These are phyloP conservation scores for Dactylellina sp. DNA, from an alignment of 2,329 filamentous ascomycete species.

Conservation along the genomic window DNA sequence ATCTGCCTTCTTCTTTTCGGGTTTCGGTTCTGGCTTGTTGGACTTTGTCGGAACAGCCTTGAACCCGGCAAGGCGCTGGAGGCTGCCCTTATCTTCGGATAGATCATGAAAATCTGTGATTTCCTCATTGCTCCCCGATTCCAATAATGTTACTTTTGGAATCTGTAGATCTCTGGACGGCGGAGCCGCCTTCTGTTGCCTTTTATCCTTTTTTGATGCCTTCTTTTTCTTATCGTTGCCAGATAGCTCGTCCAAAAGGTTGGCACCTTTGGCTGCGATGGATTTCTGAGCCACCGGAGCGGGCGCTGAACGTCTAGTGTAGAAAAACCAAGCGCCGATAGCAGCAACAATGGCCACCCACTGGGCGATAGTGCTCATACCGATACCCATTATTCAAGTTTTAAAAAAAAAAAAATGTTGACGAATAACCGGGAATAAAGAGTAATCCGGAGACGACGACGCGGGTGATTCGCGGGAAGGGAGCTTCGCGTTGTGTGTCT, in stretches of 20 bases:
- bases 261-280: slow-evolving; percentile 10
- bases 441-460: no score
- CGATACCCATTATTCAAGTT: slow-evolving; percentile 45
- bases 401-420: neutral
- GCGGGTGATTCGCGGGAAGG: neutral
- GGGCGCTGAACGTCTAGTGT: slow-evolving; percentile 20
- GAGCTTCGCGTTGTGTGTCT: slow-evolving; percentile 42
- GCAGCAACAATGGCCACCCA: slow-evolving; percentile 37
- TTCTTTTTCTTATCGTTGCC: slow-evolving; percentile 53
- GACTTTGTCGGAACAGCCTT: slow-evolving; percentile 39
- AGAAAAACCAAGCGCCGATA: slow-evolving; percentile 42
- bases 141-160: slow-evolving; percentile 41
- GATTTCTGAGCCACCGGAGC: slow-evolving; percentile 26
- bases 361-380: slow-evolving; percentile 54
- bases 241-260: slow-evolving; percentile 37
- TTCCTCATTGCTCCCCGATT: slow-evolving; percentile 34
- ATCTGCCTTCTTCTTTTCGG: slow-evolving; percentile 50
- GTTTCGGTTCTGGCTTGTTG: slow-evolving; percentile 39
- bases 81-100: slow-evolving; percentile 53
- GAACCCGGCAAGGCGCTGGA: slow-evolving; percentile 49
- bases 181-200: slow-evolving; percentile 37
- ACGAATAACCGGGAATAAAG: neutral
- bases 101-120: slow-evolving; percentile 28
- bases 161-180: slow-evolving; percentile 31
- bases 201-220: slow-evolving; percentile 41